phyloP scores from a whole-genome alignment of 148 eudicot species.

The Rheum nobile region DNA sequence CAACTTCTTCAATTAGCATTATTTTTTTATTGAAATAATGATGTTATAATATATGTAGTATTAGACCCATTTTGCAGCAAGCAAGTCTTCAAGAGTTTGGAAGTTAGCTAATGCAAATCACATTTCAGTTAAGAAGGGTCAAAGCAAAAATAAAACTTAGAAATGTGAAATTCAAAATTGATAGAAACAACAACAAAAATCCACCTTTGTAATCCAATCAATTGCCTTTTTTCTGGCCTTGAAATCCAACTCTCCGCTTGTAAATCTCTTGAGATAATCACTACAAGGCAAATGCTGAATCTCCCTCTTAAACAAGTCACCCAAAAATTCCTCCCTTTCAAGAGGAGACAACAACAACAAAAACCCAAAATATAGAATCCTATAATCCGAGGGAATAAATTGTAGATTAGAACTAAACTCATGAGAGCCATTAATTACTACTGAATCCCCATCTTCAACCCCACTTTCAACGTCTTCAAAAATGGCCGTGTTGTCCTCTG shows the following conservation, averaged over 20 bases:
- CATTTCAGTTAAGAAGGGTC: no score
- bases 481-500: background rate
- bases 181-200: background rate
- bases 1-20: no score
- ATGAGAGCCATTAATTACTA: background rate
- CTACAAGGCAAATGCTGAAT: background rate
- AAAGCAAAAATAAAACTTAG: no score
- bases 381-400: background rate
- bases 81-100: no score
- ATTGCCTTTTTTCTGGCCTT: background rate
- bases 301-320: slow-evolving; percentile 2
- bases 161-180: no score
- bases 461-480: background rate
- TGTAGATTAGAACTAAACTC: no score
- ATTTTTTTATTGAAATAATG: no score
- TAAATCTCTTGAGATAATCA: background rate
- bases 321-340: background rate
- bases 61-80: no score
- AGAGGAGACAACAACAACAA: background rate
- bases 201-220: background rate
- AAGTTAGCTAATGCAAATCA: no score
- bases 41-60: no score
- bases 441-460: background rate
- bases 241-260: background rate
- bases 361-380: background rate